Evolutionary conservation across 768 basidiomycete genomes (phyloP), one percentile per base, ranked within the genome.

Genomic region (Leccinum incarnatum): DNA sequence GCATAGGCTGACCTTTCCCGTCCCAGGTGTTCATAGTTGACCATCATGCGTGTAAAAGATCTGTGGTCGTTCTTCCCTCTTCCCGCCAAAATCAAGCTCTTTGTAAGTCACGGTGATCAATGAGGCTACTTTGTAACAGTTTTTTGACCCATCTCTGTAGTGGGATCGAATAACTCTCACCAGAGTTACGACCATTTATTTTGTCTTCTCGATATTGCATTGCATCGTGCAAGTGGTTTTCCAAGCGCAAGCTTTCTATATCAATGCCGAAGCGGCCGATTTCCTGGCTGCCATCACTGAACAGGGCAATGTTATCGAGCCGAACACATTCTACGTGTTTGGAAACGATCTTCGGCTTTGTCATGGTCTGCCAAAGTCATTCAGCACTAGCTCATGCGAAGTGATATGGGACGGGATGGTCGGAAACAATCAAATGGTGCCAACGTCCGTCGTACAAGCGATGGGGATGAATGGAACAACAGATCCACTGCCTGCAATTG

Each of bases 91-190:
- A 56, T 79, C 49, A 81, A 73, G 64, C 74, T 85, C 54, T 71
- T 84, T 59, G 85, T 86, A 63, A 67, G 79, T 77, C 2, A 4
- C 27, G 9, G 11, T 47, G 50, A 42, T 36, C 19, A 21, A 51
- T 19, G 29, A 32, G 7, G 21, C 19, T 34, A 19, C 23, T 36
- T 25, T 30, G 29, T 30, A 30, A 54, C 19, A 37, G 37, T 5
- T 12, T 48, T 37, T 21, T 37, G 30, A 52, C 32, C 14, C 9
- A 5, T 55, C 47, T 37, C 27, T 53, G 15, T 67, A 91, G 88
- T 88, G 86, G 85, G 78, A 83, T 57, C 82, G 88, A 56, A 76
- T 91, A 65, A 86, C 87, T 21, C 83, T 85, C 67, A 88, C 89
- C 51, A 79, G 79, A 37, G 76, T 88, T 54, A 86, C 89, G 19